phyloP scores from a whole-genome alignment of 306 rosid genomes.

The Hippophae rhamnoides region DNA sequence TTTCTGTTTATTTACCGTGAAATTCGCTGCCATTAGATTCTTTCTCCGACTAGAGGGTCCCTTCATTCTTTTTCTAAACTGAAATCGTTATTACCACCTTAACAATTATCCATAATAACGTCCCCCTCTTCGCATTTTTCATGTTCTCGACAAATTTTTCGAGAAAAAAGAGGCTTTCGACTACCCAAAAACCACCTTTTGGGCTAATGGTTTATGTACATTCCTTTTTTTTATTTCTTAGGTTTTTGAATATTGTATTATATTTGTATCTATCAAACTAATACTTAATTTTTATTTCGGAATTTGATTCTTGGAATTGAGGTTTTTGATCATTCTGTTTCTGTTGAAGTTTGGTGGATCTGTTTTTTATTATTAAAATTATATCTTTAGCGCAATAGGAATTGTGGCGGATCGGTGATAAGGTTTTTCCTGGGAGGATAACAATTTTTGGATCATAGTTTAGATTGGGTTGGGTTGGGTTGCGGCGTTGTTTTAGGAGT shows the following conservation, averaged over 20 bases:
- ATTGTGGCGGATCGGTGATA: constrained; percentile 18
- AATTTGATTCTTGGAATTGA: constrained; percentile 18
- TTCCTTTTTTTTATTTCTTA: constrained; percentile 1
- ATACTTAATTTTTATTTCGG: constrained; percentile 13
- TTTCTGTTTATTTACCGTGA: constrained; percentile 4
- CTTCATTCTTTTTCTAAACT: constrained; percentile 16
- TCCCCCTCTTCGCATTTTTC: not conserved
- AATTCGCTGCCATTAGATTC: constrained; percentile 28
- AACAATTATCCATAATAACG: not conserved
- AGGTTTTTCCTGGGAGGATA: constrained; percentile 16
- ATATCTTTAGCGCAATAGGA: constrained; percentile 9
- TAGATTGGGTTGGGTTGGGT: not conserved
- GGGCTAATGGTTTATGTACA: constrained; percentile 15
- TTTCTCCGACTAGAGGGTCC: constrained; percentile 1
- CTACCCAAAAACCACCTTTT: constrained; percentile 20
- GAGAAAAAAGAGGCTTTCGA: constrained; percentile 10
- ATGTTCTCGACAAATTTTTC: not conserved
- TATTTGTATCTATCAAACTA: constrained; percentile 7
- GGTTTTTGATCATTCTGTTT: constrained; percentile 28
- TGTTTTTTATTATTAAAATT: constrained; percentile 22
- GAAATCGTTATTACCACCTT: constrained; percentile 5
- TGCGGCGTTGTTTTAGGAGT: constrained; percentile 25
- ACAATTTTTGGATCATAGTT: constrained; percentile 16
- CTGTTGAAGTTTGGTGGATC: constrained; percentile 40
- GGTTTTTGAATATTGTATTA: constrained; percentile 21